phyloP scores from a whole-genome alignment of 257 asterid species.

The Primulina eburnea region DNA sequence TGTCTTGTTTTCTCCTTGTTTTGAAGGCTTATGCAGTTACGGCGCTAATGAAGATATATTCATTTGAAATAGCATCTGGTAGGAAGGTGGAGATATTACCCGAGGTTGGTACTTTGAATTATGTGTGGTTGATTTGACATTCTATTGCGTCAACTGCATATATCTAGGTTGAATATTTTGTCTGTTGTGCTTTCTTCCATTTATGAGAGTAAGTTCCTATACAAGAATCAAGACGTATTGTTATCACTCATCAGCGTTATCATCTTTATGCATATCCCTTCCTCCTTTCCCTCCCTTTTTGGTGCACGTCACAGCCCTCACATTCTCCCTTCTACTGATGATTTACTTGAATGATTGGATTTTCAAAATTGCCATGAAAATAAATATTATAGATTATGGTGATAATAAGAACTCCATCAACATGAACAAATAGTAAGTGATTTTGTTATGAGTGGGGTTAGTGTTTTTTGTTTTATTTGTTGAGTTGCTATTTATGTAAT shows the following conservation, averaged over 20 bases:
- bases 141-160: conserved; percentile 7
- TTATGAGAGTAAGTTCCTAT: not conserved
- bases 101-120: conserved; percentile 50
- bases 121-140: conserved; percentile 14
- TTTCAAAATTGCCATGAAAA: too few species aligned
- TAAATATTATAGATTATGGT: too few species aligned
- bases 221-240: not conserved
- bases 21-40: conserved; percentile 85
- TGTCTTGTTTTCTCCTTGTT: conserved; percentile 25
- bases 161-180: not conserved
- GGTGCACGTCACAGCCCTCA: not conserved
- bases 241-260: not conserved
- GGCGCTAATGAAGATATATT: conserved; percentile 81
- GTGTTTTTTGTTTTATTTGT: too few species aligned
- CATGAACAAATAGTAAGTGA: not conserved
- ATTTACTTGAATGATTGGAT: not conserved
- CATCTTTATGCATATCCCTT: not conserved
- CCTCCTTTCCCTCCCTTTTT: not conserved
- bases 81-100: conserved; percentile 79
- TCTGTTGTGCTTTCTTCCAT: not conserved
- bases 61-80: conserved; percentile 96
- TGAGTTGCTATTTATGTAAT: too few species aligned
- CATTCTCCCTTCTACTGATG: not conserved
- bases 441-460: not conserved
- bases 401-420: not conserved